These are phyloP conservation scores for Pichia eremophila DNA, from an alignment of 805 yeast species.

Conservation along the genomic window DNA sequence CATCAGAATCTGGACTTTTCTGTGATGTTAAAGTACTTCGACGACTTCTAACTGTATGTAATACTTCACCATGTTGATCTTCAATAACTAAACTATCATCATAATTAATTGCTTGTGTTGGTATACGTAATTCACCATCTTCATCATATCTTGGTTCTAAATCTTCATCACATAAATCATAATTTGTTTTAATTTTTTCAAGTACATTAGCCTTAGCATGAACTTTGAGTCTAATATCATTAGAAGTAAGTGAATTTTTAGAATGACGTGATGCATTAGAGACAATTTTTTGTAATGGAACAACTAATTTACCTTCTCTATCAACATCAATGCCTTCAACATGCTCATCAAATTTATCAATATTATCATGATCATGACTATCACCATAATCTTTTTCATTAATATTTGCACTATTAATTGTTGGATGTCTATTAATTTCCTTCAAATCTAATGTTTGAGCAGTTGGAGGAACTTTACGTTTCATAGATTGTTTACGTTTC, in stretches of 20 bases:
- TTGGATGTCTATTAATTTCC: conserved; percentile 5
- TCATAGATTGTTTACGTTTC: conserved; percentile 19
- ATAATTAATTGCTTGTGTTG: conserved; percentile 50
- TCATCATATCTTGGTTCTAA: conserved; percentile 26
- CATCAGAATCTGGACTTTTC: background rate
- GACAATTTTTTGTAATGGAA: conserved; percentile 5
- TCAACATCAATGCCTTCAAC: background rate
- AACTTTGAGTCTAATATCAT: conserved; percentile 8
- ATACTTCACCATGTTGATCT: conserved; percentile 73
- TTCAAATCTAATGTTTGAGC: conserved; percentile 16
- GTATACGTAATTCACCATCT: conserved; percentile 25
- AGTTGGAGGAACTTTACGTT: conserved; percentile 22
- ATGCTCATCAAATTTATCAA: background rate
- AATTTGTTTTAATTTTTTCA: conserved; percentile 12
- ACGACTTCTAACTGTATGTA: conserved; percentile 40
- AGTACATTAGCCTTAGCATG: conserved; percentile 9
- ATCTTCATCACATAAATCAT: conserved; percentile 15
- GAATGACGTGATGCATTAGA: conserved; percentile 11
- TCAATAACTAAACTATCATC: conserved; percentile 68
- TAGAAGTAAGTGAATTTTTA: conserved; percentile 6
- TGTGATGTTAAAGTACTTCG: conserved; percentile 3
- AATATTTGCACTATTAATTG: background rate
- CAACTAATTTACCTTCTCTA: background rate
- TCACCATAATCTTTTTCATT: background rate
- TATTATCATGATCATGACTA: background rate